Percentiles rank a stretch among this genome's conserved stretches.
Evolutionary conservation across 495 filamentous ascomycete genomes (phyloP).

Genomic region (Aspergillus bertholletiae): DNA sequence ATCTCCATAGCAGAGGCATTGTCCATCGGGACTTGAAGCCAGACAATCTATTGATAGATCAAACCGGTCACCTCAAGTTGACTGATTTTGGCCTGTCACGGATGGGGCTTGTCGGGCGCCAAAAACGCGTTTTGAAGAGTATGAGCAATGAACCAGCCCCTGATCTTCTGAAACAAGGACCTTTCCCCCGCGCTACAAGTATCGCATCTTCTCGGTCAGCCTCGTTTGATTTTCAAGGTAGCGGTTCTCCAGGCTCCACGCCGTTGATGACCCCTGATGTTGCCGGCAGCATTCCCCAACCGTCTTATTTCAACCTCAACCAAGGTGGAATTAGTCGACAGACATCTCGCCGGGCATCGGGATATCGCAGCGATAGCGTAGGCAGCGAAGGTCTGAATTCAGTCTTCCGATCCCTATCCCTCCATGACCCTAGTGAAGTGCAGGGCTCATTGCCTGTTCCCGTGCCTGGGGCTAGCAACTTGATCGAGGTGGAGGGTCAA

Average conservation of each 20-base stretch:
- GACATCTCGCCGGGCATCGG: constrained; percentile 73
- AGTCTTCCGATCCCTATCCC: constrained; percentile 79
- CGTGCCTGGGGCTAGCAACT: constrained; percentile 37
- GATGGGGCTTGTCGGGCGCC: constrained; percentile 94
- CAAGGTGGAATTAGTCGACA: constrained; percentile 67
- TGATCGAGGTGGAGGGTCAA: constrained; percentile 69
- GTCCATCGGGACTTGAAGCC: constrained; percentile 96
- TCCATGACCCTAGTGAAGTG: constrained; percentile 56
- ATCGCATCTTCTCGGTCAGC: constrained; percentile 92
- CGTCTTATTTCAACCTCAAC: constrained; percentile 88
- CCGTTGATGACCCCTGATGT: constrained; percentile 85
- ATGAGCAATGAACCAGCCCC: constrained; percentile 71
- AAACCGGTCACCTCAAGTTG: constrained; percentile 92
- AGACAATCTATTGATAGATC: constrained; percentile 95
- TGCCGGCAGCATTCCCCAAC: constrained; percentile 62
- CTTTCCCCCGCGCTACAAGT: constrained; percentile 81
- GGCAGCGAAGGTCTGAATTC: constrained; percentile 80
- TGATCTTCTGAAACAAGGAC: constrained; percentile 87
- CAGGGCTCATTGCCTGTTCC: constrained; percentile 27
- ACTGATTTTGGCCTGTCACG: constrained; percentile 97
- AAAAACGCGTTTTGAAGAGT: constrained; percentile 85
- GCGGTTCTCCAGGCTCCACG: constrained; percentile 74
- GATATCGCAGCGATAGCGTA: constrained; percentile 86
- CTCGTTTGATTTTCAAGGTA: constrained; percentile 84
- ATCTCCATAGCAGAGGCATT: constrained; percentile 90